Conservation (phyloP, 2,329 filamentous ascomycete species). For the Trichoderma citrinoviride region DNA sequence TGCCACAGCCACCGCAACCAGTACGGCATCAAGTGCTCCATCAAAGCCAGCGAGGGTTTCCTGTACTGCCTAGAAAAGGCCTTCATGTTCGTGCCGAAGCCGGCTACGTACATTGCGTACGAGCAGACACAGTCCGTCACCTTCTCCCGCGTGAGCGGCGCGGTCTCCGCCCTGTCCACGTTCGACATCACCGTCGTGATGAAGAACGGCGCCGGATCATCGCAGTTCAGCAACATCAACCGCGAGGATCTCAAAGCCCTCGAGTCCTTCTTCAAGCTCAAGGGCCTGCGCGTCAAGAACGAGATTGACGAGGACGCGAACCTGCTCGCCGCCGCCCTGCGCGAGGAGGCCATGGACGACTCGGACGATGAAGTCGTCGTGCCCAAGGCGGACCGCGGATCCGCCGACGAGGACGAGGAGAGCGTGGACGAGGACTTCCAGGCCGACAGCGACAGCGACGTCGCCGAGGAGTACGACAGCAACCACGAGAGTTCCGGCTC, state of each 20-base stretch:
- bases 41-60: constrained; percentile 98
- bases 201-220: constrained; percentile 82
- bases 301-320: constrained; percentile 95
- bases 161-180: constrained; percentile 88
- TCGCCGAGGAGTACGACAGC: constrained; percentile 94
- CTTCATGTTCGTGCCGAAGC: constrained; percentile 98
- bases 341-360: constrained; percentile 77
- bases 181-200: constrained; percentile 95
- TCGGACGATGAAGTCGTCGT: constrained; percentile 80
- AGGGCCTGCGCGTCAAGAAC: constrained; percentile 94
- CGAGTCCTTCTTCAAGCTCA: constrained; percentile 97
- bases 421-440: constrained; percentile 95
- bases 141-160: constrained; percentile 92
- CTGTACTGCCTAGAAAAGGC: constrained; percentile 97
- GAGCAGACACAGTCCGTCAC: constrained; percentile 89
- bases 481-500: constrained; percentile 82
- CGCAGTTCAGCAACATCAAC: constrained; percentile 99
- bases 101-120: constrained; percentile 93
- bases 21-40: constrained; percentile 97
- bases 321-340: constrained; percentile 73
- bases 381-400: constrained; percentile 73
- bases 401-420: constrained; percentile 94
- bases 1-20: constrained; percentile 74
- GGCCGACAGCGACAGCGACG: constrained; percentile 87
- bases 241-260: constrained; percentile 94